Evolutionary conservation across 352 stramenopile genomes (phyloP).

Genomic region (Globisporangium perplexum): DNA sequence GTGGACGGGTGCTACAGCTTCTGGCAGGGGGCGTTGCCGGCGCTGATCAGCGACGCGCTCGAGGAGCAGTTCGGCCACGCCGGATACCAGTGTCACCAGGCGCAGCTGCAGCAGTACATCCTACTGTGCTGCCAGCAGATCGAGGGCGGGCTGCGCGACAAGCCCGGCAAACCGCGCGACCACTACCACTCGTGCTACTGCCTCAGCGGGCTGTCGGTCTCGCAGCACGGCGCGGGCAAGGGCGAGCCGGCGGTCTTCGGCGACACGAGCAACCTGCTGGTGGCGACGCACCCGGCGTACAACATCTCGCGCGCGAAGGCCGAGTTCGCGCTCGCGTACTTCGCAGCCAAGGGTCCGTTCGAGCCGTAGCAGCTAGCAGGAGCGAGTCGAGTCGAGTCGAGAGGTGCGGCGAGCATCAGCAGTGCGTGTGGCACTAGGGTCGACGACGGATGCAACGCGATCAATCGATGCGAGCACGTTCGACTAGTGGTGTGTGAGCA

Average conservation of each 20-base stretch:
- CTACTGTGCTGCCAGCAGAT: slow-evolving; percentile 93
- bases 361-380: slow-evolving; percentile 13
- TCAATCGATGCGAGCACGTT: not conserved
- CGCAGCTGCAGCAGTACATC: slow-evolving; percentile 90
- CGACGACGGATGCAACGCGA: not conserved
- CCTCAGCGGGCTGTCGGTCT: slow-evolving; percentile 93
- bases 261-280: slow-evolving; percentile 65
- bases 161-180: slow-evolving; percentile 93
- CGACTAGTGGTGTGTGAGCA: slow-evolving; percentile 24
- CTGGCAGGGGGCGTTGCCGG: slow-evolving; percentile 93
- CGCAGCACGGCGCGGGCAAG: slow-evolving; percentile 78
- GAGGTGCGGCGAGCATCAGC: slow-evolving; percentile 13
- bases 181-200: slow-evolving; percentile 99
- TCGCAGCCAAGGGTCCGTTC: slow-evolving; percentile 52
- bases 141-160: slow-evolving; percentile 91
- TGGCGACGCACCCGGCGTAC: slow-evolving; percentile 86
- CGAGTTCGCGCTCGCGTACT: slow-evolving; percentile 55
- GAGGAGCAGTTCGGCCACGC: slow-evolving; percentile 25
- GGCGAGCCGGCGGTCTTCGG: slow-evolving; percentile 44
- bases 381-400: no score
- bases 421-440: not conserved
- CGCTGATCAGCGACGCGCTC: slow-evolving; percentile 62
- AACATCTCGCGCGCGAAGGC: slow-evolving; percentile 91
- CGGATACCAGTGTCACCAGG: slow-evolving; percentile 65
- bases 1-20: slow-evolving; percentile 99